These are phyloP conservation scores for Fusarium temperatum DNA, from an alignment of 2,329 filamentous ascomycete genomes.

Conservation along the genomic window DNA sequence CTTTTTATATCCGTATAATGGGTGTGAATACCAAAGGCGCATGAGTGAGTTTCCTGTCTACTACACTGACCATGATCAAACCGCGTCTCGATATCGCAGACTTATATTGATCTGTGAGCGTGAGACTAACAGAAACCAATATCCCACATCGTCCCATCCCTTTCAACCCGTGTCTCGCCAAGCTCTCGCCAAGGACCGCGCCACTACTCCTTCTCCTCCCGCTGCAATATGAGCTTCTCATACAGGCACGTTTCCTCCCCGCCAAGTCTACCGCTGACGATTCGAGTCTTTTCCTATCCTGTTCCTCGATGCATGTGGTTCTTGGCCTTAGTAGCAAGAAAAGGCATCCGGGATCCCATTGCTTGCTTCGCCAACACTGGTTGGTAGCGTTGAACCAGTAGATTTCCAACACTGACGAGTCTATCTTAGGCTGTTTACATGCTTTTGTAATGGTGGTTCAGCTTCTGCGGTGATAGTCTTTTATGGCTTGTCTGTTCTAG, in stretches of 20 bases:
- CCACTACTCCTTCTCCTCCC: constrained; percentile 6
- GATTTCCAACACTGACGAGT: neutral
- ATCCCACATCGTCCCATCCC: neutral
- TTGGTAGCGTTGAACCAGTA: neutral
- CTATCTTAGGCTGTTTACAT: neutral
- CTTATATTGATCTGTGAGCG: too few relatives aligned
- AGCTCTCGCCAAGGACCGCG: constrained; percentile 22
- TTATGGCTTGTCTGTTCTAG: neutral
- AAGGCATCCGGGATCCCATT: neutral
- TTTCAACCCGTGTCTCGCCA: neutral
- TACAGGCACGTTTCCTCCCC: neutral
- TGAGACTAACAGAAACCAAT: neutral
- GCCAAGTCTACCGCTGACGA: constrained; percentile 3
- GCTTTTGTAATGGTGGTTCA: neutral
- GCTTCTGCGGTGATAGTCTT: neutral
- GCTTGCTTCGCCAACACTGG: neutral
- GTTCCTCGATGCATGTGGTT: neutral
- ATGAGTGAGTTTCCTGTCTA: too few relatives aligned
- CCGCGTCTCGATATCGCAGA: too few relatives aligned
- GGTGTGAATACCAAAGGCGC: too few relatives aligned
- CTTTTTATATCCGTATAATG: neutral
- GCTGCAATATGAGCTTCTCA: neutral
- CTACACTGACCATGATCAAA: too few relatives aligned
- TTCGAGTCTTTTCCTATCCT: neutral
- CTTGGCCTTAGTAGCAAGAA: neutral